A percentile compares a stretch with the other conserved stretches of the same genome.
Evolutionary conservation across 352 stramenopile species (phyloP).

Genomic region (Pythium dissotocum): DNA sequence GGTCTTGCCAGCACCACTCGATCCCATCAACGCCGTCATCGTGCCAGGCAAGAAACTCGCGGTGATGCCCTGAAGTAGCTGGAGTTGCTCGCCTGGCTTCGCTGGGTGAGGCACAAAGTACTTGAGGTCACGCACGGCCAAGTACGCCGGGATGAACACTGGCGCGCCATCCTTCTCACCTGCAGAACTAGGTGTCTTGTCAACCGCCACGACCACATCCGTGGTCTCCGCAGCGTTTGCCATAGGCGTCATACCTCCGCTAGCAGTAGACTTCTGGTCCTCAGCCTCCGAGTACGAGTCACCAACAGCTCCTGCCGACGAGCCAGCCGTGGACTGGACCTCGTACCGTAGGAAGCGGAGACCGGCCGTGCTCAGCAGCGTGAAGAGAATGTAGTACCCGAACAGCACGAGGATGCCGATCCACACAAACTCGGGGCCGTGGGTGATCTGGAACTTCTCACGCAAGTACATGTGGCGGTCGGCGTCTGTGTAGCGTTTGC

Average conservation of each 20-base stretch:
- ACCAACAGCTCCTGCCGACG: background rate
- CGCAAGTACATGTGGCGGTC: background rate
- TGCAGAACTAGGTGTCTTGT: background rate
- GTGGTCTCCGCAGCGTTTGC: background rate
- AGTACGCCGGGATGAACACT: conserved; percentile 20
- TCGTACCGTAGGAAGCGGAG: conserved; percentile 37
- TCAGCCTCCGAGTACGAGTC: conserved; percentile 21
- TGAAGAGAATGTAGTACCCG: conserved; percentile 40
- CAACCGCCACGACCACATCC: background rate
- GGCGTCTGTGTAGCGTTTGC: background rate
- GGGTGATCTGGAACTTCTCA: conserved; percentile 27
- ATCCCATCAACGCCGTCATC: conserved; percentile 53
- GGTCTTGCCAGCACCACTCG: conserved; percentile 77
- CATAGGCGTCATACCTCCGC: background rate
- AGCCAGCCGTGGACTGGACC: conserved; percentile 16
- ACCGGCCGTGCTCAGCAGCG: conserved; percentile 25
- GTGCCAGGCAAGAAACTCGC: conserved; percentile 31
- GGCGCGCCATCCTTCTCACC: background rate
- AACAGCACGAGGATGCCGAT: conserved; percentile 34
- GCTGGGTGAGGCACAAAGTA: conserved; percentile 30
- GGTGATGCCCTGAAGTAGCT: conserved; percentile 37
- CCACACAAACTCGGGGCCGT: conserved; percentile 35
- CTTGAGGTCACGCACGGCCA: conserved; percentile 21
- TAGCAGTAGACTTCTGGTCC: conserved; percentile 1
- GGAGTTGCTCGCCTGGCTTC: conserved; percentile 6